A percentile compares a stretch with the other conserved stretches of the same genome.
These are phyloP conservation scores for Jasminum sambac DNA, from an alignment of 257 asterid species.

Conservation along the genomic window DNA sequence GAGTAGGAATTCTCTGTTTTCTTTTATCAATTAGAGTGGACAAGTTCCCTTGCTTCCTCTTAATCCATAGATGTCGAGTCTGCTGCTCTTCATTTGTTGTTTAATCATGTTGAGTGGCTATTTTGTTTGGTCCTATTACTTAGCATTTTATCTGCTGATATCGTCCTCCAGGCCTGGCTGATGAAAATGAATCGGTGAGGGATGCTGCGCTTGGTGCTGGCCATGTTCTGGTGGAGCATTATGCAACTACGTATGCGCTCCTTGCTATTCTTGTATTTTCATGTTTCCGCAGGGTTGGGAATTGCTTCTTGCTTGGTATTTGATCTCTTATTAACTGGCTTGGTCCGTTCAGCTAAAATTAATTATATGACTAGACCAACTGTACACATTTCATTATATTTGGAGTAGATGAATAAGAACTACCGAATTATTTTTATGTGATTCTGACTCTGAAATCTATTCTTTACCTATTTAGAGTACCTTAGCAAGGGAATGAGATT, in stretches of 20 bases:
- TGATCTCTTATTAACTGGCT: not conserved
- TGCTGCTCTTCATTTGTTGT: not conserved
- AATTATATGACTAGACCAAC: not conserved
- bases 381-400: not conserved
- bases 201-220: constrained; percentile 99
- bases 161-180: constrained; percentile 81
- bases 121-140: constrained; percentile 16
- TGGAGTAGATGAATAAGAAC: not conserved
- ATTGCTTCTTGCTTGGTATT: constrained; percentile 6
- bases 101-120: constrained; percentile 20
- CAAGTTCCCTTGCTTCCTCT: not conserved
- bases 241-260: constrained; percentile 83
- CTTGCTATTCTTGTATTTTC: not conserved
- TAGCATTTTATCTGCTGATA: constrained; percentile 17
- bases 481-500: not conserved
- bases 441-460: not conserved
- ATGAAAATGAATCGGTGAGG: constrained; percentile 98
- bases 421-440: not conserved
- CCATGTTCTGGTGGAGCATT: constrained; percentile 97
- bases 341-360: not conserved
- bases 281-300: not conserved
- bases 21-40: not conserved
- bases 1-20: not conserved
- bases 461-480: not conserved
- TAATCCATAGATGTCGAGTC: not conserved